These are phyloP conservation scores for Cyclotella cryptica DNA, from an alignment of 108 stramenopile species.

Conservation along the genomic window DNA sequence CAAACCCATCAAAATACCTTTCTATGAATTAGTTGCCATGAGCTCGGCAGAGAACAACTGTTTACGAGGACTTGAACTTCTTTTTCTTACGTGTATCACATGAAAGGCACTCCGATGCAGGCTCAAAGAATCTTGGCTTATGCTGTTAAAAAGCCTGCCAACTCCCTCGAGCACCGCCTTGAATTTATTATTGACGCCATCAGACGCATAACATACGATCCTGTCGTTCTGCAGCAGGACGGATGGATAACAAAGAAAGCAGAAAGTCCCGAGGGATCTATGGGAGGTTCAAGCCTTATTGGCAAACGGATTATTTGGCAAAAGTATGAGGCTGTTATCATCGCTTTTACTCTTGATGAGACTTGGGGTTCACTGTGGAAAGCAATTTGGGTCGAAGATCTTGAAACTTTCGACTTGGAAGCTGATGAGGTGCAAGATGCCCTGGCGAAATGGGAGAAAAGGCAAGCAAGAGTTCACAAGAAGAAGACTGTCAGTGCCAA, in stretches of 20 bases:
- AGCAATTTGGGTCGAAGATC: slow-evolving; percentile 77
- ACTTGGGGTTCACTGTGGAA: slow-evolving; percentile 89
- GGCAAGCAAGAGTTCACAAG: slow-evolving; percentile 39
- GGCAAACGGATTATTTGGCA: slow-evolving; percentile 74
- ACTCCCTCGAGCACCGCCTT: slow-evolving; percentile 38
- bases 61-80: slow-evolving; percentile 61
- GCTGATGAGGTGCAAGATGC: slow-evolving; percentile 77
- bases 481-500: slow-evolving; percentile 10
- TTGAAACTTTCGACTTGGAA: slow-evolving; percentile 86
- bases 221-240: slow-evolving; percentile 78
- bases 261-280: slow-evolving; percentile 60
- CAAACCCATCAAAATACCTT: slow-evolving; percentile 41
- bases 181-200: slow-evolving; percentile 55
- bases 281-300: slow-evolving; percentile 75
- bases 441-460: slow-evolving; percentile 68
- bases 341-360: slow-evolving; percentile 82
- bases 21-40: slow-evolving; percentile 62
- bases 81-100: slow-evolving; percentile 71
- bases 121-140: slow-evolving; percentile 73
- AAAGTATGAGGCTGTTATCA: slow-evolving; percentile 75
- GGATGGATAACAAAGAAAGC: slow-evolving; percentile 82
- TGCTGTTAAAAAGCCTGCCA: slow-evolving; percentile 39
- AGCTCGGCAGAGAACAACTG: slow-evolving; percentile 37
- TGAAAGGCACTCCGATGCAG: slow-evolving; percentile 60
- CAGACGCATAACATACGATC: slow-evolving; percentile 73